Percentiles rank a stretch among this genome's conserved stretches.
These are phyloP conservation scores for Solanum verrucosum DNA, from an alignment of 257 asterid species.

Conservation along the genomic window DNA sequence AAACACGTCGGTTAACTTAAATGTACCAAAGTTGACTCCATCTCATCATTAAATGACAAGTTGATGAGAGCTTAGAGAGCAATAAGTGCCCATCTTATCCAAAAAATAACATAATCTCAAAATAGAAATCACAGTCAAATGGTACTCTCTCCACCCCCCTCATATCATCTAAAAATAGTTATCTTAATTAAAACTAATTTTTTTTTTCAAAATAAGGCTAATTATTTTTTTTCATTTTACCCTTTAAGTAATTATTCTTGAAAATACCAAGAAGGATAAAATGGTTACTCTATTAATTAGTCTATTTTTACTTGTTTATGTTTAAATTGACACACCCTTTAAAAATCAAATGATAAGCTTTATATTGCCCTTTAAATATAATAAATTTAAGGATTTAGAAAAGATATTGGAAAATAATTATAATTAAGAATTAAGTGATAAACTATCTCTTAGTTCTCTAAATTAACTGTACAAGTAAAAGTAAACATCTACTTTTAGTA, in stretches of 20 bases:
- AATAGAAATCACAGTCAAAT: not conserved
- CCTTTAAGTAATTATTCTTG: too few species aligned
- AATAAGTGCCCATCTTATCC: not conserved
- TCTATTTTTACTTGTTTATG: not conserved
- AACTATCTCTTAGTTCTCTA: not conserved
- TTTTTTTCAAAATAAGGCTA: too few species aligned
- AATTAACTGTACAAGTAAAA: not conserved
- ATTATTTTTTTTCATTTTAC: too few species aligned
- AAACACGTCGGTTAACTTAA: not conserved
- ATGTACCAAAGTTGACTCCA: not conserved
- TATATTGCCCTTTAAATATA: not conserved
- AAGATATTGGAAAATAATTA: not conserved
- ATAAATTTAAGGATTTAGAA: not conserved
- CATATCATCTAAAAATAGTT: not conserved
- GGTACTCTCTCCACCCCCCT: not conserved
- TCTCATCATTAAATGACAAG: not conserved
- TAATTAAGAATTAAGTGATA: not conserved
- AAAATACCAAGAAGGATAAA: not conserved
- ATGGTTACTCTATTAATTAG: accelerated
- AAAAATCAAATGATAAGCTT: not conserved
- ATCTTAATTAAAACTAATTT: not conserved
- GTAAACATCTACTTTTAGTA: not conserved
- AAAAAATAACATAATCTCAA: not conserved
- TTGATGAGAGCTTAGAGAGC: not conserved
- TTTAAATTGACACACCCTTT: not conserved